Evolutionary conservation across 176 grass and related monocot genomes (phyloP), one percentile per base, ranked within the genome.

Genomic region (Olyra latifolia): DNA sequence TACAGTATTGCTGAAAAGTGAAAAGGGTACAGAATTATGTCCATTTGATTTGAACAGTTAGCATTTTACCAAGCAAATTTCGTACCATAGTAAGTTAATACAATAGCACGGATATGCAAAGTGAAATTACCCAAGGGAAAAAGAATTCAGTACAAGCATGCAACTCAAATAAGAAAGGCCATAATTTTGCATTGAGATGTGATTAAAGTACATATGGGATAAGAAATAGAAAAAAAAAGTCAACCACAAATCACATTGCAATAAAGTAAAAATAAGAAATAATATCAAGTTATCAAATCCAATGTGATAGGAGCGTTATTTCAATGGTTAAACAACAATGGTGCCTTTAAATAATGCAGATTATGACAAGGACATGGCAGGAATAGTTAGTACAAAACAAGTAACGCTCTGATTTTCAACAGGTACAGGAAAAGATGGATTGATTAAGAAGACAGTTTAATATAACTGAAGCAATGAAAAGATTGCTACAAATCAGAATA

Each of bases 371-470:
- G 12, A 42, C 0, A 55, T 3, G 32, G 48, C 7, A 56, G 0
- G 46, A 49, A 56, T 62, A 86, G 46, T 20, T 53, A 74, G 13
- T 32, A 39, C 15, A 25, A 80, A 49, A 38, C 9, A 86, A 57
- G 16, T 3, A 77, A 12, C 13, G 2, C 29, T 65, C 22, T 5
- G 9, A 16, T 45, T 44, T 22, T 44, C 30, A 85, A 40, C 15
- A 52, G 11, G 16, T 20, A 20, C 25, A 78, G 11, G 62, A 32
- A 25, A 70, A 13, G 10, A 84, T 48, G 12, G 14, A 7, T 59
- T 76, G 11, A 60, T 28, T 60, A 60, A 35, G 8, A 28, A 35
- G 4, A 9, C 9, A 83, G 28, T 38, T 80, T 69, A 12, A 27
- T 23, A 40, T 27, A 69, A 49, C 25, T 61, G 43, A 61, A 69